These are phyloP conservation scores for Aphanomyces astaci DNA, from an alignment of 352 stramenopile genomes.

Conservation along the genomic window DNA sequence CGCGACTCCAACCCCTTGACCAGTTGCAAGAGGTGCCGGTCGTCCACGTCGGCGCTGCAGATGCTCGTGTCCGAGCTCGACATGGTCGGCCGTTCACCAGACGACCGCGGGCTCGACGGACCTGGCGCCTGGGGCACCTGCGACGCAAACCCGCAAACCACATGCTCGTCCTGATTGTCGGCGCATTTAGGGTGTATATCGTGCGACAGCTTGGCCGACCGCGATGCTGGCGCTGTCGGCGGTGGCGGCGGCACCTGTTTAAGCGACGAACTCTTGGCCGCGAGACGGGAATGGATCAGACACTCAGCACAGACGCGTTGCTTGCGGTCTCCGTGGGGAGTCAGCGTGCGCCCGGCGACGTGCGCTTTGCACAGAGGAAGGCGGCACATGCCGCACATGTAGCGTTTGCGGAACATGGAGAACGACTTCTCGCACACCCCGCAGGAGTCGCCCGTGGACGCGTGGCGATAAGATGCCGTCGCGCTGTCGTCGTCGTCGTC, in stretches of 20 bases:
- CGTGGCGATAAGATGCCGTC: neutral
- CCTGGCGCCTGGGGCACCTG: no score
- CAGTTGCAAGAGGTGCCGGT: neutral
- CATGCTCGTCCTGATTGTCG: no score
- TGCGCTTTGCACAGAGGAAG: constrained; percentile 72
- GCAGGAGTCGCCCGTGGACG: constrained; percentile 29
- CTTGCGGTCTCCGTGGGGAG: constrained; percentile 56
- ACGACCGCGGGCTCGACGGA: neutral
- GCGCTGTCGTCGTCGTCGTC: constrained; percentile 4
- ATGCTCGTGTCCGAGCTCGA: neutral
- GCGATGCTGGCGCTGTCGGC: neutral
- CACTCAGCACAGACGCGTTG: constrained; percentile 68
- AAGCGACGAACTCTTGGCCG: no score
- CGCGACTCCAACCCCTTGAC: constrained; percentile 55
- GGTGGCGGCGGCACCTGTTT: neutral
- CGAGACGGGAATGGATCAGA: constrained; percentile 25
- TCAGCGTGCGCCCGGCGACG: constrained; percentile 59
- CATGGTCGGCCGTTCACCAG: neutral
- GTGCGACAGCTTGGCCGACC: no score
- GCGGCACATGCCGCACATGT: constrained; percentile 78
- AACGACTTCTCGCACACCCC: constrained; percentile 83
- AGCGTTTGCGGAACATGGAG: constrained; percentile 78
- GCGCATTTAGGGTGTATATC: no score
- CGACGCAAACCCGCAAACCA: no score
- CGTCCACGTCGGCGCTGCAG: neutral